Percentiles rank a stretch among this genome's conserved stretches.
Conservation (phyloP, 2,329 filamentous ascomycete species). For the Aspergillus ibericus region DNA sequence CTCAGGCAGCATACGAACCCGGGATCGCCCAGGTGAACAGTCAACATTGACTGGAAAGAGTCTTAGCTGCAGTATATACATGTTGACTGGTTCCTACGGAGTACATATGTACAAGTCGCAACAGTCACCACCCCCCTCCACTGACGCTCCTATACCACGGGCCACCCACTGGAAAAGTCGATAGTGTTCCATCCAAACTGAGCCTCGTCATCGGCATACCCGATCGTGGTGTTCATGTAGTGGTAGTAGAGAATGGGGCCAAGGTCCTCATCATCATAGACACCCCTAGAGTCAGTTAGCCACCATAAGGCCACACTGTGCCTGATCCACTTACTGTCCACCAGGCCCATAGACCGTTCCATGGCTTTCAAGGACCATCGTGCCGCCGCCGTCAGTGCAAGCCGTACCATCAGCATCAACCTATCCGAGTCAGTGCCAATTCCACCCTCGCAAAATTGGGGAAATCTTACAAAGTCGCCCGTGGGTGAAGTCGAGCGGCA, state of each 20-base stretch:
- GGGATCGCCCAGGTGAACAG: not conserved
- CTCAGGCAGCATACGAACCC: not conserved
- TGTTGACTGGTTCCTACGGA: not conserved
- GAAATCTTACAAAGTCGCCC: conserved; percentile 52
- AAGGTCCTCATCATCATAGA: conserved; percentile 33
- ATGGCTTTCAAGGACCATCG: conserved; percentile 57
- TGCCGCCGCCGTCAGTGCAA: conserved; percentile 61
- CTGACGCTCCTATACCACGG: conserved; percentile 31
- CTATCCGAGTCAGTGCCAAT: not conserved
- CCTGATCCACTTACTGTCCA: conserved; percentile 55
- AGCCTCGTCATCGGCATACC: conserved; percentile 51
- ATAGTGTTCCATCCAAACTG: conserved; percentile 51
- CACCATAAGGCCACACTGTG: not conserved
- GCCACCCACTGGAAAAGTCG: conserved; percentile 48
- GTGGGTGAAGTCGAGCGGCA: conserved; percentile 58
- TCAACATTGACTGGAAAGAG: not conserved
- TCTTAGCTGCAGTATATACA: not conserved
- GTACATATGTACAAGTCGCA: not conserved
- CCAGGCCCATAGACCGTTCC: conserved; percentile 64
- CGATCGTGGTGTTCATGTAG: conserved; percentile 57
- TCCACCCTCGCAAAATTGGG: not conserved
- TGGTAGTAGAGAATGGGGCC: conserved; percentile 64
- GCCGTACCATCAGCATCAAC: conserved; percentile 55
- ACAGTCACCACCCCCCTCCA: not conserved
- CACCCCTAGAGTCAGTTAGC: conserved; percentile 25